Evolutionary conservation across 2,329 filamentous ascomycete genomes (phyloP), one percentile per base, ranked within the genome.

Genomic region (Epichloe aotearoae): DNA sequence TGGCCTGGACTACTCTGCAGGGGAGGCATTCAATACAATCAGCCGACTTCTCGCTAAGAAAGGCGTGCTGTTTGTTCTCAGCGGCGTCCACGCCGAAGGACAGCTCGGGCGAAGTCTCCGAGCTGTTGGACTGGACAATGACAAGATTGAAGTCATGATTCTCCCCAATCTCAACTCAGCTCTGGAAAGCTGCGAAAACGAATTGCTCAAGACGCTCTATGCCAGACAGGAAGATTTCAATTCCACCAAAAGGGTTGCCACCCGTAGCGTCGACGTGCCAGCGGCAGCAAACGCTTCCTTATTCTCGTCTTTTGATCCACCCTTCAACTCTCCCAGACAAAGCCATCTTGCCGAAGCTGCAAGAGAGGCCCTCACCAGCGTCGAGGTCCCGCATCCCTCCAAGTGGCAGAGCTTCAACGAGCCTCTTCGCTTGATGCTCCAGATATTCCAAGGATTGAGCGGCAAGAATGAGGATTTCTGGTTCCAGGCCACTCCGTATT

Each of bases 1-100:
- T 14, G 93, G 91, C 7, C 79, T 97, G 20, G 93, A 98, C 67
- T 98, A 95, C 64, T 97, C 91, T 0, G 91, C 93, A 1, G 91
- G 91, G 89, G 93, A 98, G 65, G 93, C 88, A 0, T 97, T 98
- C 64, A 89, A 87, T 53, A 85, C 90, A 14, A 89, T 98, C 66
- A 93, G 90, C 62, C 82, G 93, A 20, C 76, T 97, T 19, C 73
- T 97, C 3, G 73, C 82, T 54, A 81, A 83, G 55, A 86, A 88
- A 61, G 81, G 82, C 26, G 86, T 98, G 37, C 78, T 84, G 52
- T 79, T 96, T 52, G 80, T 93, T 14, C 75, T 98, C 52, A 93
- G 88, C 49, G 88, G 90, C 2, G 79, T 97, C 2, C 82, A 88
- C 37, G 75, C 88, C 1, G 78, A 85, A 30, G 83, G 82, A 45